A percentile compares a stretch with the other conserved stretches of the same genome.
These are phyloP conservation scores for Thecaphora frezii DNA, from an alignment of 1,284 basidiomycete genomes.

Conservation along the genomic window DNA sequence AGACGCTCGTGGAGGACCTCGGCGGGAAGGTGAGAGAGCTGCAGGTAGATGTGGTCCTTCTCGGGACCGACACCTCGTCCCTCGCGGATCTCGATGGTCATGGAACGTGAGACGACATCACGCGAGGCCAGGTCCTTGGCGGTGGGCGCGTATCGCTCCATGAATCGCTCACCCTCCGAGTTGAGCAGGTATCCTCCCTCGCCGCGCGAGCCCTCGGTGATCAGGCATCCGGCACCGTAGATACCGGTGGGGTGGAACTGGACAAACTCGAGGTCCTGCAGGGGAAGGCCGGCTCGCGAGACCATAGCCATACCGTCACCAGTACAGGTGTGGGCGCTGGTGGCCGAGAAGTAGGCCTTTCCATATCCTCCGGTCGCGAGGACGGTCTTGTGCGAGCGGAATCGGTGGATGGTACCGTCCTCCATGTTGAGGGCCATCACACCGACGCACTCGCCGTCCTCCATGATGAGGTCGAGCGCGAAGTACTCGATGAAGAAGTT, in stretches of 20 bases:
- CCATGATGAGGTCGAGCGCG: conserved; percentile 92
- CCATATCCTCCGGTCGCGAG: conserved; percentile 98
- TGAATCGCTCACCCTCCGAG: conserved; percentile 98
- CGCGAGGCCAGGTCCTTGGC: conserved; percentile 99
- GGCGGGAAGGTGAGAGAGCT: conserved; percentile 94
- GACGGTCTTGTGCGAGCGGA: conserved; percentile 97
- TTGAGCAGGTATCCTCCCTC: conserved; percentile 99
- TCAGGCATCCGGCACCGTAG: conserved; percentile 97
- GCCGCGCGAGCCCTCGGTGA: conserved; percentile 98
- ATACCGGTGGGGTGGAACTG: conserved; percentile 99
- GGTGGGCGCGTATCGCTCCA: conserved; percentile 97
- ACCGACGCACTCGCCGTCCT: conserved; percentile 97
- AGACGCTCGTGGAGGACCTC: conserved; percentile 95
- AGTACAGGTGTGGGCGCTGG: conserved; percentile 96
- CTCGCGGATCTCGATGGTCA: conserved; percentile 98
- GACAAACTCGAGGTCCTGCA: conserved; percentile 97
- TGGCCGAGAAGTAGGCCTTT: conserved; percentile 98
- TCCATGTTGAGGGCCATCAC: conserved; percentile 99
- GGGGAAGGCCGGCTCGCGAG: conserved; percentile 88
- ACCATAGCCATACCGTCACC: conserved; percentile 99
- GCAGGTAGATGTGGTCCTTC: conserved; percentile 95
- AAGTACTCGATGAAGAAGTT: conserved; percentile 99
- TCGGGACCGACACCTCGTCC: conserved; percentile 98
- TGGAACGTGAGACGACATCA: conserved; percentile 97
- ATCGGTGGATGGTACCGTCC: conserved; percentile 97